Base-by-base conservation (phyloP, 2,329 filamentous ascomycete genomes). In the Pestalotiopsis sp. region DNA sequence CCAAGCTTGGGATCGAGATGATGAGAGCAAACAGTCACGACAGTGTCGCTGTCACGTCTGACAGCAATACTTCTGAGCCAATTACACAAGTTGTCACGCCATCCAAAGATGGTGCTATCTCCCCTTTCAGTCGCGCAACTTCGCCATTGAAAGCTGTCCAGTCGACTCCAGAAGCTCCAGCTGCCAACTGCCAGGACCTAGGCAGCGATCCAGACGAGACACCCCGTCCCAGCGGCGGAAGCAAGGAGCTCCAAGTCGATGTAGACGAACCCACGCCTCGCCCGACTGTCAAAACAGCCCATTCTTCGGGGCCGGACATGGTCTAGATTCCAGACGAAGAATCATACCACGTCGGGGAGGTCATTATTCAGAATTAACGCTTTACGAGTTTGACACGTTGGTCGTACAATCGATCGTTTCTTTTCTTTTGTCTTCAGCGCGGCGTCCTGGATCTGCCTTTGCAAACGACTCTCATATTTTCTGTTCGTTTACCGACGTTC, bases 11-110 rank as follows among this genome's bases (percentile, higher is more conserved):
- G 1, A 96, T 94, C 64, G 95, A 98, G 80, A 98, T 98, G 95
- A 95, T 98, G 93, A 90, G 95, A 62, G 97, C 95, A 23, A 97
- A 97, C 79, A 97, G 94, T 76, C 92, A 95, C 74, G 95, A 97
- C 63, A 97, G 95, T 76, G 88, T 93, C 67, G 84, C 84, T 1
- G 66, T 86, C 13, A 80, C 81, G 12, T 85, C 86, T 2, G 87
- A 88, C 61, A 84, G 81, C 72, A 36, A 36, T 36, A 83, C 83
- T 14, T 78, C 83, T 1, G 86, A 87, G 71, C 82, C 84, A n/a
- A 78, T 82, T n/a, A 86, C 86, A 3, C 84, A 87, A 74, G 82
- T 85, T 13, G 85, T 83, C 9, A 87, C 85, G 17, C 85, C 86
- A 1, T 83, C 80, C 2, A 81, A 81, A 57, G 84, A 86, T 68